phyloP scores from a whole-genome alignment of 495 filamentous ascomycete species.

The Podospora conica region DNA sequence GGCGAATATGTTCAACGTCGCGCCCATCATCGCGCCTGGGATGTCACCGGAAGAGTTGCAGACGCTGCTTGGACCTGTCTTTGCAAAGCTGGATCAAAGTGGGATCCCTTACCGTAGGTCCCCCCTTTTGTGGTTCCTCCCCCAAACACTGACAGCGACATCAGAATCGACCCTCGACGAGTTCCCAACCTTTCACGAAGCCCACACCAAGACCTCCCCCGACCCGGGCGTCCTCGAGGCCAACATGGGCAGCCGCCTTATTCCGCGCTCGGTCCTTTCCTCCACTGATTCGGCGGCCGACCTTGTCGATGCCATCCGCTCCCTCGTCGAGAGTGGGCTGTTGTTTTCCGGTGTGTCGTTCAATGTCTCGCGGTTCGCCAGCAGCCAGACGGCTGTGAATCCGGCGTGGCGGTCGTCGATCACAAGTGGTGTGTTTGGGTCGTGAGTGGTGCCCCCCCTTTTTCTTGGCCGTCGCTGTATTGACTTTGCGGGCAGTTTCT shows the following conservation, averaged over 20 bases:
- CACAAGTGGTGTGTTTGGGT: neutral
- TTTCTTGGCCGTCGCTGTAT: neutral
- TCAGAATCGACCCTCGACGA: neutral
- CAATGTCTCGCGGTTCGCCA: neutral
- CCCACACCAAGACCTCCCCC: neutral
- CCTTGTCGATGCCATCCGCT: neutral
- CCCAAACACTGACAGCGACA: neutral
- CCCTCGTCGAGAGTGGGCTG: neutral
- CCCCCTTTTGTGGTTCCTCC: neutral
- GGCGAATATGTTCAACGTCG: neutral
- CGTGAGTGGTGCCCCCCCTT: neutral
- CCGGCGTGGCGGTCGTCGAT: neutral
- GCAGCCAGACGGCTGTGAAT: neutral
- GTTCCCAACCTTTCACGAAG: neutral
- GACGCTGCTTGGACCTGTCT: neutral
- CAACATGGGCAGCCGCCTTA: neutral
- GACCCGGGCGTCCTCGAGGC: neutral
- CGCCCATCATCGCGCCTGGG: neutral
- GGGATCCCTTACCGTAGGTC: neutral
- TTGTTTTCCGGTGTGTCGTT: neutral
- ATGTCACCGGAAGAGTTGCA: neutral
- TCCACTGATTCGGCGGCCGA: neutral
- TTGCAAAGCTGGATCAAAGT: neutral
- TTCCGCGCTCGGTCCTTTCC: neutral
- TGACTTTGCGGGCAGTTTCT: neutral